Evolutionary conservation across 805 yeast genomes (phyloP).

Genomic region (Wickerhamiella vanderwaltii): DNA sequence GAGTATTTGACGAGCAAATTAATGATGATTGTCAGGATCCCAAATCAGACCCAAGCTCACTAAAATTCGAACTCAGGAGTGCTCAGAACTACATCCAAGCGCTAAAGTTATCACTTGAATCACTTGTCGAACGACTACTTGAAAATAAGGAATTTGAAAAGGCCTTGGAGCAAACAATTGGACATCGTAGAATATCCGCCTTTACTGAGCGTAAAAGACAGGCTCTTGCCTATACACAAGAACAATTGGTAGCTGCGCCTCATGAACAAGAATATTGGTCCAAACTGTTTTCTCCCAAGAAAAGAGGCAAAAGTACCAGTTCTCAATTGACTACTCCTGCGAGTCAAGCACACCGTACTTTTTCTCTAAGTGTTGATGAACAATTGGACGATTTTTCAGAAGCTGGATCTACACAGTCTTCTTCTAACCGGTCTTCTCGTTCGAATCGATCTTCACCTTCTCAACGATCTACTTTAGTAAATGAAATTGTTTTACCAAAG

Average conservation of each 20-base stretch:
- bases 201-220: conserved; percentile 17
- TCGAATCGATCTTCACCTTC: neutral
- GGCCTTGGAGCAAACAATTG: conserved; percentile 21
- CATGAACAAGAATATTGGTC: neutral
- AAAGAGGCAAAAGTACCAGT: conserved; percentile 15
- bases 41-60: neutral
- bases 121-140: conserved; percentile 27
- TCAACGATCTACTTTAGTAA: conserved; percentile 7
- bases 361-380: conserved; percentile 20
- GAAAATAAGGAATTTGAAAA: conserved; percentile 24
- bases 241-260: neutral
- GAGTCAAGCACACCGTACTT: conserved; percentile 16
- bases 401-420: conserved; percentile 5
- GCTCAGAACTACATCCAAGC: conserved; percentile 26
- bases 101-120: conserved; percentile 25
- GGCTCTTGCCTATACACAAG: neutral
- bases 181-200: conserved; percentile 13
- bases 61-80: conserved; percentile 23
- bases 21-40: too few species aligned
- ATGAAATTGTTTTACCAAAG: conserved; percentile 13
- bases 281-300: neutral
- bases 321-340: conserved; percentile 15
- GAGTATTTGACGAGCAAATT: conserved; percentile 6
- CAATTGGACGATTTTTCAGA: conserved; percentile 4
- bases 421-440: too few species aligned